Evolutionary conservation across 2,329 filamentous ascomycete genomes (phyloP), one percentile per base, ranked within the genome.

Genomic region (Aspergillus sergii): DNA sequence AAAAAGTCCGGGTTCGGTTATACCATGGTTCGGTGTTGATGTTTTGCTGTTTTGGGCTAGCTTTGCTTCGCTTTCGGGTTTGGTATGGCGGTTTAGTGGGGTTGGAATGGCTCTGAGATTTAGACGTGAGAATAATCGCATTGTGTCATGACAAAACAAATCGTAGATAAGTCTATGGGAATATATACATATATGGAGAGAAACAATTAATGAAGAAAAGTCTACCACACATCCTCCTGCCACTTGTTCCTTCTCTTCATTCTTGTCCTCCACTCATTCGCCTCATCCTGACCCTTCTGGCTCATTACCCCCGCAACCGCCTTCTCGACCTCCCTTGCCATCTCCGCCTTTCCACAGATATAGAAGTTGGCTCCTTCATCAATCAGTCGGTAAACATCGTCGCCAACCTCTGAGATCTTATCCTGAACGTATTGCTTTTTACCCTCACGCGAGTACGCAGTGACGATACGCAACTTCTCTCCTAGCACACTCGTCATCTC

Each of bases 221-320:
- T 36, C 23, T 12, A 54, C 83, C 83, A 85, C 50, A 85, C 83
- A 77, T 86, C 83, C 67, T 85, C 82, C 67, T 81, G 80, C 82
- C 83, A 85, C 69, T 83, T 84, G n/a, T 78, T 80, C 32, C 77
- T 76, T 68, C 79, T 82, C 78, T 83, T 85, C 45, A 83, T 71
- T 19, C 72, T 76, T 65, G 82, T 82, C 28, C 74, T 78, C 83
- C 83, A 85, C 57, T 76, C 74, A 59, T 80, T 80, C 16, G 79
- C 74, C 51, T 81, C 76, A 8, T 63, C 68, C 21, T 82, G 80
- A 0, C 70, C 72, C 63, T 78, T 79, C 41, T 68, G 66, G 26
- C 64, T 72, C 66, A 82, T 74, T 2, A 75, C 75, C 21, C 73
- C 69, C 19, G 78, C 78, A 11, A 84, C 66, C 0, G 71, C 73